Percentiles rank a stretch among this genome's conserved stretches.
phyloP scores from a whole-genome alignment of 257 asterid species.

The Nicotiana knightiana region DNA sequence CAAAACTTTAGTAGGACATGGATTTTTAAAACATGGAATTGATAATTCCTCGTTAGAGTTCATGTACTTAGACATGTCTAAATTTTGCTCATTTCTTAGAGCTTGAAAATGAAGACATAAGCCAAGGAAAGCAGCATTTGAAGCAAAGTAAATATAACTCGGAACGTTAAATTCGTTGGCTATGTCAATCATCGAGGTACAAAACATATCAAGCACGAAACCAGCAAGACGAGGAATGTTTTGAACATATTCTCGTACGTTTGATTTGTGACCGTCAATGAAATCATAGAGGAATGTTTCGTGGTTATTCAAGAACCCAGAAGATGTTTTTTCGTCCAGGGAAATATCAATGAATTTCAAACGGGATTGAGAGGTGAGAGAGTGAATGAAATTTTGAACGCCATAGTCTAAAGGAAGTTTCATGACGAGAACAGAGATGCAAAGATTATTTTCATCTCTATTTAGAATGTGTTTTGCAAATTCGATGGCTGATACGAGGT shows the following conservation, averaged over 20 bases:
- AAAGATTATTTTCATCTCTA: neutral
- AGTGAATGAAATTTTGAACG: neutral
- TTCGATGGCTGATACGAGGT: slow-evolving; percentile 19
- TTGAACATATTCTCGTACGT: neutral
- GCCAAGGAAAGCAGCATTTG: slow-evolving; percentile 26
- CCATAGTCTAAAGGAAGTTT: neutral
- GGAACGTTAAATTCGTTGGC: slow-evolving; percentile 36
- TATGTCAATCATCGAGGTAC: slow-evolving; percentile 25
- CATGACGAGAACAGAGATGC: neutral
- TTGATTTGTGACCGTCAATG: neutral
- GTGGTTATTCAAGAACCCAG: neutral
- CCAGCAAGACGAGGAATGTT: slow-evolving; percentile 18
- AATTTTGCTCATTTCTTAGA: neutral
- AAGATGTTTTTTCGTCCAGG: neutral
- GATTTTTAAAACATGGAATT: slow-evolving; percentile 19
- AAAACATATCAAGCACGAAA: slow-evolving; percentile 36
- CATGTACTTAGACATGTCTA: slow-evolving; percentile 7
- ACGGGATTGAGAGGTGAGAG: neutral
- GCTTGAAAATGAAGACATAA: slow-evolving; percentile 4
- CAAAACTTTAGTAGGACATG: slow-evolving; percentile 23
- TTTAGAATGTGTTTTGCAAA: neutral
- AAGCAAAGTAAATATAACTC: slow-evolving; percentile 29
- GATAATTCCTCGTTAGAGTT: neutral
- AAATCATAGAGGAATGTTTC: neutral
- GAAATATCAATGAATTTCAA: neutral